Conservation (phyloP, 2,329 filamentous ascomycete genomes). For the Geosmithia morbida region DNA sequence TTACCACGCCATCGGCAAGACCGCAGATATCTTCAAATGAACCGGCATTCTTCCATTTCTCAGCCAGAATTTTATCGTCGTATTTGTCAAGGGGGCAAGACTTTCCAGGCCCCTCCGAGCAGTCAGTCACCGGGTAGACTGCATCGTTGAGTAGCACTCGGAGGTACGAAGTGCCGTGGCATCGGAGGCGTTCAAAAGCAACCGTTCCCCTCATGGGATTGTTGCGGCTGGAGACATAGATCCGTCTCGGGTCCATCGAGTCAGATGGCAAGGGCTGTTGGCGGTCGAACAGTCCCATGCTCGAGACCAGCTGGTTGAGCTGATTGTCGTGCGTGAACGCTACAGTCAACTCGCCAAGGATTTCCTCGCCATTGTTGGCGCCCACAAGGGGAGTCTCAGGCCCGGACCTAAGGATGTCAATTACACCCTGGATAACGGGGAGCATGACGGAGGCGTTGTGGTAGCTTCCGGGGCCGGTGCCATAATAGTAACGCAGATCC, state of each 20-base stretch:
- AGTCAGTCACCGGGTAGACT: constrained; percentile 41
- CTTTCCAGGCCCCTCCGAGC: constrained; percentile 37
- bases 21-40: constrained; percentile 1
- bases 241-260: constrained; percentile 27
- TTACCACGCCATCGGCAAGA: neutral
- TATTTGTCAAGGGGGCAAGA: constrained; percentile 32
- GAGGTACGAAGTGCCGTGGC: constrained; percentile 13
- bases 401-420: constrained; percentile 35
- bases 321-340: constrained; percentile 54
- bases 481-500: constrained; percentile 56
- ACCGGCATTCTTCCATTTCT: neutral
- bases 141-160: constrained; percentile 5
- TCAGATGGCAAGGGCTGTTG: constrained; percentile 32
- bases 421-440: constrained; percentile 39
- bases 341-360: constrained; percentile 41
- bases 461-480: constrained; percentile 39
- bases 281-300: constrained; percentile 45
- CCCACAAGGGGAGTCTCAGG: constrained; percentile 31
- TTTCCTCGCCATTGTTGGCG: constrained; percentile 28
- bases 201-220: constrained; percentile 52
- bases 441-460: constrained; percentile 45
- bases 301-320: constrained; percentile 43
- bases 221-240: constrained; percentile 40
- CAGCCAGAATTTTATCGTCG: neutral
- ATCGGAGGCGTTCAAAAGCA: constrained; percentile 48